Conservation (phyloP, 768 basidiomycete species). For the Boletus tomentosulus region DNA sequence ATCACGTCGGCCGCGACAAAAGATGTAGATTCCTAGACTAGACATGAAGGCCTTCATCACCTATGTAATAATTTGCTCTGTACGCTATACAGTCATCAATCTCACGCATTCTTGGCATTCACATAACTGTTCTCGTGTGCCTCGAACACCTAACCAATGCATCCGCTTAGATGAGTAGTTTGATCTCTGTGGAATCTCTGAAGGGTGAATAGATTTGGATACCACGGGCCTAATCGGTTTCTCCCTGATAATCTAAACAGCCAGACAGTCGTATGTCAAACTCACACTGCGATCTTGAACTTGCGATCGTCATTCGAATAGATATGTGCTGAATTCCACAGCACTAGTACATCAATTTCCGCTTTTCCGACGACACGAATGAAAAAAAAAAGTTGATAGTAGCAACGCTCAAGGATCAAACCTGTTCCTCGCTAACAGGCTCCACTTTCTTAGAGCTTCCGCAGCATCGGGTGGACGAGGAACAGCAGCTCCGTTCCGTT, state of each 20-base stretch:
- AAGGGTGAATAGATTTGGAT: neutral
- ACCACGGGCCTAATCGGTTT: too few relatives aligned
- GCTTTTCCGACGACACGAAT: neutral
- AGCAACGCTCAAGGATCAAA: constrained; percentile 2
- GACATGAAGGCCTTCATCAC: neutral
- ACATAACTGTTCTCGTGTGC: neutral
- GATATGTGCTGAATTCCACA: neutral
- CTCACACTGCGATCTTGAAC: too few relatives aligned
- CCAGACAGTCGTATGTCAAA: too few relatives aligned
- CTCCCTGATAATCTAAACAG: too few relatives aligned
- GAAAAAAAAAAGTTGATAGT: neutral
- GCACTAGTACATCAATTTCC: neutral
- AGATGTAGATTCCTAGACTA: neutral
- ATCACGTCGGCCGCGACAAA: neutral
- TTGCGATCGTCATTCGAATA: neutral
- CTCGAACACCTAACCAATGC: too few relatives aligned
- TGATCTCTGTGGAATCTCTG: neutral
- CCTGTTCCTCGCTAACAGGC: neutral
- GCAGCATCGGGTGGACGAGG: neutral
- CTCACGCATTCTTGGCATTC: neutral
- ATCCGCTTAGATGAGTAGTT: too few relatives aligned
- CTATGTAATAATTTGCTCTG: neutral
- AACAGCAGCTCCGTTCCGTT: neutral
- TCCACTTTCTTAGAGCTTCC: neutral
- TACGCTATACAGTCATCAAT: neutral